Conservation (phyloP, 345 rosid genomes). For the Gossypium sturtianum region DNA sequence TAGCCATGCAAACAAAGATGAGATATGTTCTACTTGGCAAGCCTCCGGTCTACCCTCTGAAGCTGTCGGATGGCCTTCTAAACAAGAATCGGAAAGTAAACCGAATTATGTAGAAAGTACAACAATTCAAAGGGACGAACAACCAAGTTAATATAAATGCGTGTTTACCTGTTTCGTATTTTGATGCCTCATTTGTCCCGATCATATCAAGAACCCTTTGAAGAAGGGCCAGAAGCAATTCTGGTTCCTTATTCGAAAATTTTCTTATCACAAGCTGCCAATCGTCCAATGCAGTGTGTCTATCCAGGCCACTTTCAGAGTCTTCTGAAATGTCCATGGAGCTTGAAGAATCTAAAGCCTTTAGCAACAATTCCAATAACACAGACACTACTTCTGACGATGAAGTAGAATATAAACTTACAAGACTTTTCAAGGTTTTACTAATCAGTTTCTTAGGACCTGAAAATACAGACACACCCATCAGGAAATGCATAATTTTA, state of each 20-base stretch:
- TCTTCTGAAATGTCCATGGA: constrained; percentile 29
- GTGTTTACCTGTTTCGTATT: constrained; percentile 43
- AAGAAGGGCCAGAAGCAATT: constrained; percentile 60
- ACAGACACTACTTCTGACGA: constrained; percentile 69
- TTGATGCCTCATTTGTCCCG: constrained; percentile 36
- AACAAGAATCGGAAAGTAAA: constrained; percentile 12
- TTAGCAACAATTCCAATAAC: constrained; percentile 51
- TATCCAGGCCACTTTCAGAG: constrained; percentile 25
- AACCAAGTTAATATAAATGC: neutral
- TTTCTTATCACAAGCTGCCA: constrained; percentile 61
- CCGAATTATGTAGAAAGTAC: neutral
- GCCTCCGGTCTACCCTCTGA: constrained; percentile 29
- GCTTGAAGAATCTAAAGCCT: constrained; percentile 45
- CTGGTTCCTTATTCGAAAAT: constrained; percentile 68
- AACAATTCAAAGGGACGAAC: neutral
- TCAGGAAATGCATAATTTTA: constrained; percentile 8
- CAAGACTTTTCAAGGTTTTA: constrained; percentile 50
- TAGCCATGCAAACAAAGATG: constrained; percentile 64
- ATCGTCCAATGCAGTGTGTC: constrained; percentile 34
- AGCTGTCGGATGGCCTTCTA: constrained; percentile 21
- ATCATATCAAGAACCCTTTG: constrained; percentile 55
- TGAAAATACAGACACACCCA: constrained; percentile 24
- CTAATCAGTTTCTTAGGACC: constrained; percentile 48
- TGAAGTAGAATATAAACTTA: constrained; percentile 56
- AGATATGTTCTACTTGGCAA: constrained; percentile 36